Evolutionary conservation across 2,329 filamentous ascomycete species (phyloP).

Genomic region (Fusarium sp.): DNA sequence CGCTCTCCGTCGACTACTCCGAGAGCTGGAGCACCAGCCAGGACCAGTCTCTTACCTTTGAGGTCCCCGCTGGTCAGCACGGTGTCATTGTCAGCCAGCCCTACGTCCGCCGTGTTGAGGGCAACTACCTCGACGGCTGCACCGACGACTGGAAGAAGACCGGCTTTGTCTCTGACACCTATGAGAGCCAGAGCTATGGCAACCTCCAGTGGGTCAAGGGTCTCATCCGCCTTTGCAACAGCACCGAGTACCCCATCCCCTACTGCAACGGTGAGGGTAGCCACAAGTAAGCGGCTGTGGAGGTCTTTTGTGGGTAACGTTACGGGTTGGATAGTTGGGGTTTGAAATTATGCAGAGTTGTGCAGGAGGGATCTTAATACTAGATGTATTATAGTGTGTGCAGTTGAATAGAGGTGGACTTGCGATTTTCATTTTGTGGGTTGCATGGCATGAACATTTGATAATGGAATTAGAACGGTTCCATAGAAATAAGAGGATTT

Average conservation of each 20-base stretch:
- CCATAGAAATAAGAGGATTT: background rate
- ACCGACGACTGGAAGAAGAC: conserved; percentile 23
- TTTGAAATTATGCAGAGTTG: background rate
- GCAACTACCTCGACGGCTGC: conserved; percentile 30
- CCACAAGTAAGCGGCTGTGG: conserved; percentile 20
- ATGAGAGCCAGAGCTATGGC: conserved; percentile 31
- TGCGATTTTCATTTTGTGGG: background rate
- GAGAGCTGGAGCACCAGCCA: conserved; percentile 30
- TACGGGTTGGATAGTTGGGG: background rate
- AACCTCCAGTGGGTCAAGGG: conserved; percentile 41
- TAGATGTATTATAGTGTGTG: background rate
- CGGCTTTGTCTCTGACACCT: conserved; percentile 27
- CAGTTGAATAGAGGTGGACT: background rate
- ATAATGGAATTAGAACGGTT: background rate
- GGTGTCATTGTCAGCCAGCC: conserved; percentile 42
- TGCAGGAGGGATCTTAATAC: background rate
- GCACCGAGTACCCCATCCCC: conserved; percentile 35
- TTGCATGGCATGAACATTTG: background rate
- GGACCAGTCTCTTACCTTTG: conserved; percentile 29
- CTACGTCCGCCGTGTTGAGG: conserved; percentile 36
- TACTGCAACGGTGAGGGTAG: conserved; percentile 36
- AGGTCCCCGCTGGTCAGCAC: conserved; percentile 27
- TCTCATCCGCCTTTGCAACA: conserved; percentile 38
- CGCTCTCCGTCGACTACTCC: conserved; percentile 26
- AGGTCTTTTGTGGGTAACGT: background rate